Conservation (phyloP, 164 flowering plant species). For the Akebia trifoliata region DNA sequence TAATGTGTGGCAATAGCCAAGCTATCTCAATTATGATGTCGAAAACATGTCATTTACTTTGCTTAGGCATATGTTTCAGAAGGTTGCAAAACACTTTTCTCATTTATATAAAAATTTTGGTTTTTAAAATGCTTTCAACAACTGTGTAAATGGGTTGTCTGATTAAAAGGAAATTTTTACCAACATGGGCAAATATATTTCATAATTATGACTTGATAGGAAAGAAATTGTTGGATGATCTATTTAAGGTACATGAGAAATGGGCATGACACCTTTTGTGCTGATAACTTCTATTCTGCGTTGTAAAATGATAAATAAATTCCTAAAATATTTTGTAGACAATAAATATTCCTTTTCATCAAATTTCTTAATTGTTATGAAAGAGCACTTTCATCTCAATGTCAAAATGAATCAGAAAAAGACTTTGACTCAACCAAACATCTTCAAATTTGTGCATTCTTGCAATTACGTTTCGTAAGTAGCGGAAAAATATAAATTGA, state of each 20-base stretch:
- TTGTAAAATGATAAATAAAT: slow-evolving; percentile 9
- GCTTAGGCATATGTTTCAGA: slow-evolving; percentile 17
- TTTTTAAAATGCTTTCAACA: slow-evolving; percentile 1
- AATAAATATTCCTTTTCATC: slow-evolving; percentile 1
- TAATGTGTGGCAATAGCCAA: slow-evolving; percentile 12
- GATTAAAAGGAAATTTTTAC: slow-evolving; percentile 4
- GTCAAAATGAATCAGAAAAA: slow-evolving; percentile 12
- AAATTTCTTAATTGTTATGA: slow-evolving; percentile 16
- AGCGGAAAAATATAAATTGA: slow-evolving; percentile 12
- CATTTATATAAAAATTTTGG: not conserved
- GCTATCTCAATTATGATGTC: slow-evolving; percentile 17
- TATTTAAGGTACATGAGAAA: slow-evolving; percentile 12
- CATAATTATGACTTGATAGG: slow-evolving; percentile 12
- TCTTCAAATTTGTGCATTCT: slow-evolving; percentile 9
- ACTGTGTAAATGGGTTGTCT: slow-evolving; percentile 11
- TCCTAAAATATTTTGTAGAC: slow-evolving; percentile 14
- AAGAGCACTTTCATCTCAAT: slow-evolving; percentile 1
- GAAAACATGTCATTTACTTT: slow-evolving; percentile 13
- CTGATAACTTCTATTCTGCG: slow-evolving; percentile 13
- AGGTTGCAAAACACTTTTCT: slow-evolving; percentile 10
- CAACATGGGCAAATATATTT: slow-evolving; percentile 11
- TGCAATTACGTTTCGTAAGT: slow-evolving; percentile 13
- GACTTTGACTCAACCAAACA: slow-evolving; percentile 12
- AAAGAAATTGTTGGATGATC: slow-evolving; percentile 15
- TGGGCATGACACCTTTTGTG: slow-evolving; percentile 17